Conservation (phyloP, 768 basidiomycete genomes). For the Podaxis sp. region DNA sequence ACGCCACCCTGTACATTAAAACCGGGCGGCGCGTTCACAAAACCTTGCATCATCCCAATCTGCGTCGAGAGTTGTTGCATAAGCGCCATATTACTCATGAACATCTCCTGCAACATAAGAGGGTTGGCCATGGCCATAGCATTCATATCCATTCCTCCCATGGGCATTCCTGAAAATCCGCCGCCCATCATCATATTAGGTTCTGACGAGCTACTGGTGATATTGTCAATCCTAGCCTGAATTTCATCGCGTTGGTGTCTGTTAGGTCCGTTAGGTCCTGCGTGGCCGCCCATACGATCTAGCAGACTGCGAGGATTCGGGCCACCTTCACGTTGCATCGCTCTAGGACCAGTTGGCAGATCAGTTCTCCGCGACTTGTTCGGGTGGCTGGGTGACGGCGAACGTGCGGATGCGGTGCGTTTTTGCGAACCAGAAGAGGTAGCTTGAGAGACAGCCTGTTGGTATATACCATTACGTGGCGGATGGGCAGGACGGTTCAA, state of each 20-base stretch:
- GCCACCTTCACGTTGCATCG: conserved; percentile 56
- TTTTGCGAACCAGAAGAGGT: conserved; percentile 52
- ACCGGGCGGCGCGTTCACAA: conserved; percentile 45
- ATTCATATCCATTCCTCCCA: conserved; percentile 57
- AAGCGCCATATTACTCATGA: conserved; percentile 89
- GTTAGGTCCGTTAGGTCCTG: conserved; percentile 33
- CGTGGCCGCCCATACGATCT: conserved; percentile 72
- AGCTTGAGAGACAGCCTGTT: conserved; percentile 69
- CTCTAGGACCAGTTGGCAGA: conserved; percentile 80
- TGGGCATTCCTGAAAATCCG: conserved; percentile 36
- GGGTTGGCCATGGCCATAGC: conserved; percentile 56
- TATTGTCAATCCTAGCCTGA: conserved; percentile 75
- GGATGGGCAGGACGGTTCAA: conserved; percentile 42
- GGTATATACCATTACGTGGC: conserved; percentile 59
- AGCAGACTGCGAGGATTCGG: conserved; percentile 60
- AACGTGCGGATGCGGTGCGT: conserved; percentile 60
- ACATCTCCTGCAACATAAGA: conserved; percentile 79
- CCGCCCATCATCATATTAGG: conserved; percentile 53
- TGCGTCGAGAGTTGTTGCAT: conserved; percentile 90
- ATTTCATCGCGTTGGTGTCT: conserved; percentile 58
- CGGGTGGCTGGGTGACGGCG: conserved; percentile 61
- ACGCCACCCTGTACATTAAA: conserved; percentile 56
- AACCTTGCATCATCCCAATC: conserved; percentile 70
- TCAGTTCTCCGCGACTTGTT: conserved; percentile 73
- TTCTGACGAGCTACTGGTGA: conserved; percentile 54